These are phyloP conservation scores for Antrodiella citrinella DNA, from an alignment of 768 basidiomycete genomes.

Conservation along the genomic window DNA sequence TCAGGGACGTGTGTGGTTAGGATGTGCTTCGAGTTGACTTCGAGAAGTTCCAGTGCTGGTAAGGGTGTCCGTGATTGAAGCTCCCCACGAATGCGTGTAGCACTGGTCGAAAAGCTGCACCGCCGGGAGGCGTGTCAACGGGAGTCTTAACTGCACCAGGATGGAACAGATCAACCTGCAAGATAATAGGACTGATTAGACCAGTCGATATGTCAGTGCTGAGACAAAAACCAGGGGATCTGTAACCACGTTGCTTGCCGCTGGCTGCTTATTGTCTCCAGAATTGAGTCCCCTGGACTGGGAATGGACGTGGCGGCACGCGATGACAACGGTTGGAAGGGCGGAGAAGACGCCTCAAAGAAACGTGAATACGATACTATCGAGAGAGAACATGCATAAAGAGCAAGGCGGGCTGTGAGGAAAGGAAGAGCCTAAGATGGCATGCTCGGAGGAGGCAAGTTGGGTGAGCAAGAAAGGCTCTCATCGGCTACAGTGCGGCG, in stretches of 20 bases:
- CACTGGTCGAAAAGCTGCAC: slow-evolving; percentile 15
- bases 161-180: background rate
- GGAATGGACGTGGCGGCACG: slow-evolving; percentile 7
- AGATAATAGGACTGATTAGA: background rate
- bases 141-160: background rate
- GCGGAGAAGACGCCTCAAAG: slow-evolving; percentile 2
- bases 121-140: slow-evolving; percentile 4
- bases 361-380: slow-evolving; percentile 1
- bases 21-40: background rate
- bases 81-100: slow-evolving; percentile 8
- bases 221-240: slow-evolving; percentile 6
- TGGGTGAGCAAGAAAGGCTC: background rate
- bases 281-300: slow-evolving; percentile 1
- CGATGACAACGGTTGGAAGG: slow-evolving; percentile 3
- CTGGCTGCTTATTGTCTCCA: slow-evolving; percentile 16
- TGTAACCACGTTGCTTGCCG: slow-evolving; percentile 20
- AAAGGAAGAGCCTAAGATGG: slow-evolving; percentile 10
- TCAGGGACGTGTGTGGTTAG: slow-evolving; percentile 4
- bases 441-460: background rate
- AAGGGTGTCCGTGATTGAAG: background rate
- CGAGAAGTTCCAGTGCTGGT: background rate
- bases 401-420: slow-evolving; percentile 18
- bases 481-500: slow-evolving; percentile 1
- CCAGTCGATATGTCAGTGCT: slow-evolving; percentile 2
- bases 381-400: slow-evolving; percentile 19